These are phyloP conservation scores for Kluyveromyces dobzhanskii DNA, from an alignment of 805 yeast genomes.

Conservation along the genomic window DNA sequence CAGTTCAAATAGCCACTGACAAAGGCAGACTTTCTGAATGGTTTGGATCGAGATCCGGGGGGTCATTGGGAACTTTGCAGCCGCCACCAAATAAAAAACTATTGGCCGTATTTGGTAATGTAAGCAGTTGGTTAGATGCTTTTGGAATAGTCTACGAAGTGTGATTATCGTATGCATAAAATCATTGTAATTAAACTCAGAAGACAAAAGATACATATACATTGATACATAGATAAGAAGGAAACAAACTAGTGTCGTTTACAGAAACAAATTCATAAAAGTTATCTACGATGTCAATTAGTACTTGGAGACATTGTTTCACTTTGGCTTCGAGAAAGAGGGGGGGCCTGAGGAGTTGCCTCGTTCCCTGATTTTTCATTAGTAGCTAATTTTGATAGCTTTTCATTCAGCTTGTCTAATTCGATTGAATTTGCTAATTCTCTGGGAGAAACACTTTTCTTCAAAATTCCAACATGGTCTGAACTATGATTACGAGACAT, in stretches of 20 bases:
- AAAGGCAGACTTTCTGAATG: conserved; percentile 44
- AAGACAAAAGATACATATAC: no score
- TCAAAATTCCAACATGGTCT: conserved; percentile 1
- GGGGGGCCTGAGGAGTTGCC: conserved; percentile 2
- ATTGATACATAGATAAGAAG: no score
- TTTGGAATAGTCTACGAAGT: conserved; percentile 57
- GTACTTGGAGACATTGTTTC: conserved; percentile 4
- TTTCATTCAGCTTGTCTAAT: conserved; percentile 28
- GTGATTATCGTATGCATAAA: neutral
- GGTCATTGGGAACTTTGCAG: conserved; percentile 46
- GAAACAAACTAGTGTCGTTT: no score
- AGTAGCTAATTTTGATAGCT: conserved; percentile 19
- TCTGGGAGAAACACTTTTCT: conserved; percentile 2
- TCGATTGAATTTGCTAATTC: conserved; percentile 11
- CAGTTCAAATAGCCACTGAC: conserved; percentile 60
- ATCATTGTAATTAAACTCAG: neutral
- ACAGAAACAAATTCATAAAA: no score
- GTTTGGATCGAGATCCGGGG: conserved; percentile 67
- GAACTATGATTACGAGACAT: conserved; percentile 4
- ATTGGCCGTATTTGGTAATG: conserved; percentile 65
- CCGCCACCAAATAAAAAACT: conserved; percentile 57
- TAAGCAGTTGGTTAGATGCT: conserved; percentile 65
- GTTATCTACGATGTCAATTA: conserved; percentile 1
- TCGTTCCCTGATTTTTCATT: conserved; percentile 6
- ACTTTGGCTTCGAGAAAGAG: conserved; percentile 13